A percentile compares a stretch with the other conserved stretches of the same genome.
Conservation (phyloP, 2,329 filamentous ascomycete genomes). For the Colletotrichum horii region DNA sequence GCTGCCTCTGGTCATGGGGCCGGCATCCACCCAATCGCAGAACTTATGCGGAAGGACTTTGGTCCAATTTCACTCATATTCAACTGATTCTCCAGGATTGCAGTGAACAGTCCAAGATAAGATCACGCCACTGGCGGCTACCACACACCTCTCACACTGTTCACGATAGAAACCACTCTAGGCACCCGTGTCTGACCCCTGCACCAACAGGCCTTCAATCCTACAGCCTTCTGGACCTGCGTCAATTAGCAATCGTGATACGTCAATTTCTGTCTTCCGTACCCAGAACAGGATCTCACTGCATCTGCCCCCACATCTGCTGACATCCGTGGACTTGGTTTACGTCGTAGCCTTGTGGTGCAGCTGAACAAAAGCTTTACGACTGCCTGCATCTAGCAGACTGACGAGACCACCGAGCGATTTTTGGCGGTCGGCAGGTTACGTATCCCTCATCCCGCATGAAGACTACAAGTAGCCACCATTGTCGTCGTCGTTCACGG, state of each 20-base stretch:
- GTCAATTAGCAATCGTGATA: neutral
- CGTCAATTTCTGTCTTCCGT: neutral
- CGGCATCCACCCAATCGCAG: neutral
- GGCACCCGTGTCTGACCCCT: neutral
- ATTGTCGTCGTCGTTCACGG: neutral
- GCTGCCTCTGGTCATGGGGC: neutral
- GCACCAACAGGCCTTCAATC: neutral
- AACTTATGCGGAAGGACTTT: neutral
- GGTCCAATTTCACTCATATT: neutral
- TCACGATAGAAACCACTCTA: neutral
- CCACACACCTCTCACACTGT: neutral
- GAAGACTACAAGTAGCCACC: neutral
- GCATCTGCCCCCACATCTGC: neutral
- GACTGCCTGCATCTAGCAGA: neutral
- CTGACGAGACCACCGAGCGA: neutral
- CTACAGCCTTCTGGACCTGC: neutral
- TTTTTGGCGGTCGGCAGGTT: neutral
- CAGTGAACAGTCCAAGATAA: neutral
- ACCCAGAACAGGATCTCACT: neutral
- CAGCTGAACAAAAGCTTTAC: neutral
- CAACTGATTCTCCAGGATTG: neutral
- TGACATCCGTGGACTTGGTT: neutral
- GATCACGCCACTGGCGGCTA: neutral
- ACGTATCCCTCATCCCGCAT: neutral
- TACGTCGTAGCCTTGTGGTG: neutral